Base-by-base conservation (phyloP, 345 rosid genomes). In the Eucalyptus marginata region DNA sequence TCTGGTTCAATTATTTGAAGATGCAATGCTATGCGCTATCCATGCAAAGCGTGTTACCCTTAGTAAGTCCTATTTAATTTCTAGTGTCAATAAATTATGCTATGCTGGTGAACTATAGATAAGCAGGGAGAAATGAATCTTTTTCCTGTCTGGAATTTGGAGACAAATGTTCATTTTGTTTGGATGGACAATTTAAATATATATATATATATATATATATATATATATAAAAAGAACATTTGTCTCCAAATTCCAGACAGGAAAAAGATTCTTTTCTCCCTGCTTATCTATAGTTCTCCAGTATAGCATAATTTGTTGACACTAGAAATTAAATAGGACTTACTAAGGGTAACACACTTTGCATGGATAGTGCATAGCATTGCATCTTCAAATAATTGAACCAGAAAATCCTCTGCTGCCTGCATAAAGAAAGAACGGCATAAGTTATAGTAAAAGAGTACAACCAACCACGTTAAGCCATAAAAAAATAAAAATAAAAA, bases 281-380 rank as follows among this genome's bases (percentile, higher is more conserved):
- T 25, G n/a, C 10, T 47, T 52, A 54, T 16, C 49, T 10, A 86
- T 16, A 86, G 27, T 8, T 54, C 68, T 40, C 13, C 71, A n/a
- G 31, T 13, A 29, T 43, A 33, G 44, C 76, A 36, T 86, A 46
- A 86, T 62, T 17, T 18, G 13, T 20, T 33, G 20, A 40, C 31
- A 16, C 40, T 31, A n/a, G 20, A 66, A 66, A 66, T 62, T 29
- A 83, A 71, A 66, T 87, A 71, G 16, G 90, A 91, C 97, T 95
- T 94, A 97, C 99, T 96, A 49, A 97, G 93, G 93, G 99, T 98
- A 87, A 98, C 97, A 85, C 98, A 98, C 89, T 90, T 96, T 52
- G 99, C 99, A 93, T 97, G 99, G 91, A 97, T 90, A 68, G 99
- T 95, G 92, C 99, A 98, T 10, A 98, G 94, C 99, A 95, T 94